phyloP scores from a whole-genome alignment of 2,329 filamentous ascomycete species.

The Taxawa tesnikishii region DNA sequence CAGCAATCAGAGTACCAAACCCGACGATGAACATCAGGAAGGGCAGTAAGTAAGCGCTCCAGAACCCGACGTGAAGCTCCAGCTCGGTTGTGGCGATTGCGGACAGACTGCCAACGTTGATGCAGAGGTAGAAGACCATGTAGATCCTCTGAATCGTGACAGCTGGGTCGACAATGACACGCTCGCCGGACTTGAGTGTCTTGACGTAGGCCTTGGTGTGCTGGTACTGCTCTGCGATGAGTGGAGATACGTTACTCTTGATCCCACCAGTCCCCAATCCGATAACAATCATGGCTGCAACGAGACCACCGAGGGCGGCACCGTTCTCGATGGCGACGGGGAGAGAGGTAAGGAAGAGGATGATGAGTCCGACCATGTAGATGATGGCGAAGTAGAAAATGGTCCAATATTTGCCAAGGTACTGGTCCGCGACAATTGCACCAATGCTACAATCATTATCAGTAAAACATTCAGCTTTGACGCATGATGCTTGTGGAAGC shows the following conservation, averaged over 20 bases:
- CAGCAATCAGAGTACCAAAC: slow-evolving; percentile 38
- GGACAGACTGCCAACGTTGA: slow-evolving; percentile 61
- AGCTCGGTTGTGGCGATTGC: slow-evolving; percentile 53
- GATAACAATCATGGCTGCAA: slow-evolving; percentile 53
- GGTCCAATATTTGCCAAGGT: slow-evolving; percentile 56
- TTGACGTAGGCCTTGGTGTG: slow-evolving; percentile 28
- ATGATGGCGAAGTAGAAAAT: slow-evolving; percentile 54
- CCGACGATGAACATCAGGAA: slow-evolving; percentile 53
- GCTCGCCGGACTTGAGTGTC: slow-evolving; percentile 27
- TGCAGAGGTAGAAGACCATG: slow-evolving; percentile 59
- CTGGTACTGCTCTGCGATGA: slow-evolving; percentile 36
- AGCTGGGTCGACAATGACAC: slow-evolving; percentile 32
- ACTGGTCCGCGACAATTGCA: slow-evolving; percentile 51
- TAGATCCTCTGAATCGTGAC: slow-evolving; percentile 37
- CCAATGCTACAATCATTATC: too few species aligned
- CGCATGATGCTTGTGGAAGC: too few species aligned
- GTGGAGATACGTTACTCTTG: slow-evolving; percentile 59
- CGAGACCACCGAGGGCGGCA: slow-evolving; percentile 50
- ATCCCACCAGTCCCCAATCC: slow-evolving; percentile 70
- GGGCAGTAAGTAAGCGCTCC: slow-evolving; percentile 50
- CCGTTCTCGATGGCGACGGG: slow-evolving; percentile 50
- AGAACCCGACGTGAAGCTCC: slow-evolving; percentile 55
- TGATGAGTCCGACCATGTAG: slow-evolving; percentile 53
- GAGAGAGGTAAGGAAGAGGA: slow-evolving; percentile 53
- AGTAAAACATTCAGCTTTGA: too few species aligned